Evolutionary conservation across 2,329 filamentous ascomycete genomes (phyloP).

Genomic region (Fulvia fulva): DNA sequence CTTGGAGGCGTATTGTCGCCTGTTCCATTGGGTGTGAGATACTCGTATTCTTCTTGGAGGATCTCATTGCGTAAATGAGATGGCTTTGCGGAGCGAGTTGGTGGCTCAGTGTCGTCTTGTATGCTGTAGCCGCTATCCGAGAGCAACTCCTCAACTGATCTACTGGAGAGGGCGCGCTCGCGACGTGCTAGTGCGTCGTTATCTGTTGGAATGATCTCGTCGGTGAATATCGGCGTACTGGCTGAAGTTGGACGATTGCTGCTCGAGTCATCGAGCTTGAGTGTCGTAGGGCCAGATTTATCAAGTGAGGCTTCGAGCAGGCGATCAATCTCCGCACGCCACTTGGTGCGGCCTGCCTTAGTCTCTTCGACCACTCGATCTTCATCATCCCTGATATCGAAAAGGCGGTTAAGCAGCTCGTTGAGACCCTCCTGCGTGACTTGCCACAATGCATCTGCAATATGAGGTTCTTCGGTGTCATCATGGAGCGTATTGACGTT

Average conservation of each 20-base stretch:
- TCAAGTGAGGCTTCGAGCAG: slow-evolving; percentile 15
- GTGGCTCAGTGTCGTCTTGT: slow-evolving; percentile 5
- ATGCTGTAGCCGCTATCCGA: slow-evolving; percentile 39
- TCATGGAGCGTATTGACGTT: slow-evolving; percentile 3
- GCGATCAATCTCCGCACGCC: slow-evolving; percentile 40
- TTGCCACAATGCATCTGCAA: slow-evolving; percentile 82
- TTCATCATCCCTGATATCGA: slow-evolving; percentile 73
- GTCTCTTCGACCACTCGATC: slow-evolving; percentile 65
- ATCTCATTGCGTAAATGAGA: not conserved
- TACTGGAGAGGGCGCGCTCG: slow-evolving; percentile 33
- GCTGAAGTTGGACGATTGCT: not conserved
- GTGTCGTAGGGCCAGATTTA: slow-evolving; percentile 32
- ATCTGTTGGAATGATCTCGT: slow-evolving; percentile 29
- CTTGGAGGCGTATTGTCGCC: too few species aligned
- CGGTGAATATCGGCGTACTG: not conserved
- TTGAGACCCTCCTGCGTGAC: slow-evolving; percentile 91
- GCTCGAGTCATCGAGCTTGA: slow-evolving; percentile 32
- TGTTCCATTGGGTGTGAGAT: too few species aligned
- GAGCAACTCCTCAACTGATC: slow-evolving; percentile 42
- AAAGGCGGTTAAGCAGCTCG: slow-evolving; percentile 81
- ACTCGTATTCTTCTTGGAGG: not conserved
- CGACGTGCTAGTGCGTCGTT: slow-evolving; percentile 28
- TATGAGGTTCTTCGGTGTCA: slow-evolving; percentile 11
- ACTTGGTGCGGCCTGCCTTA: slow-evolving; percentile 57
- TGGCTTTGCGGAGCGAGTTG: not conserved